These are phyloP conservation scores for Apiospora saccharicola DNA, from an alignment of 2,329 filamentous ascomycete genomes.

Conservation along the genomic window DNA sequence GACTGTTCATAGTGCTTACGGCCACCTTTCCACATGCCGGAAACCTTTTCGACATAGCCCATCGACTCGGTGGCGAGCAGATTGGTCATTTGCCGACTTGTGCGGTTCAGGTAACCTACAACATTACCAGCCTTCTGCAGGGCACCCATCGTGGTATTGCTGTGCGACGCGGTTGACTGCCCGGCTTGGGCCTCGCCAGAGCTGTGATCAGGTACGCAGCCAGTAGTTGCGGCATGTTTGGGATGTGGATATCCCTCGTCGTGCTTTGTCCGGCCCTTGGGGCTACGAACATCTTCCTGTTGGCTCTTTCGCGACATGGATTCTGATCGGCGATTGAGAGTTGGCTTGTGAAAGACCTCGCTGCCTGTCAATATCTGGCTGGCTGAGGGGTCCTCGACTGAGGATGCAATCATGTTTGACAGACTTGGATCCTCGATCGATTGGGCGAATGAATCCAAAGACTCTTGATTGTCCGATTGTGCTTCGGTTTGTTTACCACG, in stretches of 20 bases:
- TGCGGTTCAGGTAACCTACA: constrained; percentile 81
- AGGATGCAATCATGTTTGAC: constrained; percentile 73
- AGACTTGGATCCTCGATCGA: constrained; percentile 77
- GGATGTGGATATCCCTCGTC: constrained; percentile 9
- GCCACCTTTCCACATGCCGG: constrained; percentile 94
- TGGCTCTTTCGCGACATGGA: constrained; percentile 43
- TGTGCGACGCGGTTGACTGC: constrained; percentile 56
- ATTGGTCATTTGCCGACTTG: constrained; percentile 81
- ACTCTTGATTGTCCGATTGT: constrained; percentile 63
- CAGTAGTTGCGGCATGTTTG: constrained; percentile 44
- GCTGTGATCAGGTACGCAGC: constrained; percentile 43
- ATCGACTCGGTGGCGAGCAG: constrained; percentile 89
- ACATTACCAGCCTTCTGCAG: constrained; percentile 84
- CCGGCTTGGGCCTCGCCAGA: constrained; percentile 38
- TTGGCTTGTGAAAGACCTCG: constrained; percentile 86
- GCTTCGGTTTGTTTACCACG: constrained; percentile 51
- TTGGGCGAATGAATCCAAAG: constrained; percentile 78
- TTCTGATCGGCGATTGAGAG: constrained; percentile 60
- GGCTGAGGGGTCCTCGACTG: constrained; percentile 80
- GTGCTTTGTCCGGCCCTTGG: background rate
- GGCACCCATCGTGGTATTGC: constrained; percentile 66
- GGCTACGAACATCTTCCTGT: background rate
- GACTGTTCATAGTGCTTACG: constrained; percentile 84
- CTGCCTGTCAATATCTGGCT: constrained; percentile 90
- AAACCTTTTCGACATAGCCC: constrained; percentile 96